phyloP scores from a whole-genome alignment of 768 basidiomycete genomes.

The Leccinum rimulosum region DNA sequence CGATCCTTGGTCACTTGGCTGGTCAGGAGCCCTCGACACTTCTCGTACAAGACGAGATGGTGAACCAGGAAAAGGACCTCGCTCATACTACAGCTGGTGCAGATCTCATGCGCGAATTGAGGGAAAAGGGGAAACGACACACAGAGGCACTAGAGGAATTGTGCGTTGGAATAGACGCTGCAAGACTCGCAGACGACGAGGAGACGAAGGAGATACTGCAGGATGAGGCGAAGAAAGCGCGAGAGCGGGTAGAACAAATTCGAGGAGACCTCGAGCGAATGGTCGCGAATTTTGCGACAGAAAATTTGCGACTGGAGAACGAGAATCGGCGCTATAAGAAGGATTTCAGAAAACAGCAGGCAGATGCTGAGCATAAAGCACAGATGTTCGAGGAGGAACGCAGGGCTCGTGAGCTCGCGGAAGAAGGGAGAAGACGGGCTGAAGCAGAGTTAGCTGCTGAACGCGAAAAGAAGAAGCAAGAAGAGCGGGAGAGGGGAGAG shows the following conservation, averaged over 20 bases:
- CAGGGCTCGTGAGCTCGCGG: conserved; percentile 24
- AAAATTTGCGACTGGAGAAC: conserved; percentile 31
- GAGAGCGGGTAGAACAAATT: conserved; percentile 41
- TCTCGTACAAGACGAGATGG: conserved; percentile 54
- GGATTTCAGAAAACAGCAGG: conserved; percentile 18
- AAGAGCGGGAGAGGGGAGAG: not conserved
- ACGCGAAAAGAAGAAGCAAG: conserved; percentile 2
- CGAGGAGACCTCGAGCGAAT: conserved; percentile 40
- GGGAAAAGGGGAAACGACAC: conserved; percentile 43
- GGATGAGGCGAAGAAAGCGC: conserved; percentile 39
- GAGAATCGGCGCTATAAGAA: conserved; percentile 26
- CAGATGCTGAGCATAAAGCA: conserved; percentile 17
- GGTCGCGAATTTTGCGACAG: conserved; percentile 35
- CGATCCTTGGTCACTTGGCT: conserved; percentile 43
- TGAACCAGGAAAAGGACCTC: conserved; percentile 46
- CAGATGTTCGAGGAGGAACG: conserved; percentile 27
- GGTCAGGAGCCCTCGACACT: conserved; percentile 40
- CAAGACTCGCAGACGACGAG: conserved; percentile 42
- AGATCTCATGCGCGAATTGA: conserved; percentile 49
- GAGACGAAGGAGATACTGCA: conserved; percentile 43
- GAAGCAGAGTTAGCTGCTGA: conserved; percentile 21
- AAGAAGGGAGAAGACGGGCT: conserved; percentile 13
- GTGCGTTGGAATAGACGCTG: conserved; percentile 44
- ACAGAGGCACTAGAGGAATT: conserved; percentile 44
- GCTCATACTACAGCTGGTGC: conserved; percentile 50